These are phyloP conservation scores for Brassica balearica DNA, from an alignment of 441 rosid genomes.

Conservation along the genomic window DNA sequence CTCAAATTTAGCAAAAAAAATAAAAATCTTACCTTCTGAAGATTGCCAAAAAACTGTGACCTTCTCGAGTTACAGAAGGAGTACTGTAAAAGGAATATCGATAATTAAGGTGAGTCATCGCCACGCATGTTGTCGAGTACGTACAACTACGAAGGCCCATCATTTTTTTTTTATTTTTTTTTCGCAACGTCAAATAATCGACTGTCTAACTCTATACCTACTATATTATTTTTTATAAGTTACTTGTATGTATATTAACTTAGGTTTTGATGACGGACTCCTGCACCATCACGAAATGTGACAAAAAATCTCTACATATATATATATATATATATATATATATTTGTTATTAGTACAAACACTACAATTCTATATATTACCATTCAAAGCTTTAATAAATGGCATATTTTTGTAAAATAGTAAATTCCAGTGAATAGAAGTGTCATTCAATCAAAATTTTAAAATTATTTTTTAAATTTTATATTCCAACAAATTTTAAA, in stretches of 20 bases:
- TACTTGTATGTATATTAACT: neutral
- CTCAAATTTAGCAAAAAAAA: neutral
- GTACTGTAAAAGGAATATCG: constrained; percentile 20
- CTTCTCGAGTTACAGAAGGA: constrained; percentile 2
- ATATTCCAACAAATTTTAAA: too few species aligned
- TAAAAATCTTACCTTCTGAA: constrained; percentile 1
- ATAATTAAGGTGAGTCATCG: constrained; percentile 44
- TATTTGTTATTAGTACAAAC: too few species aligned
- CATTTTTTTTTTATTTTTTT: neutral
- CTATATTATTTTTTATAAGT: neutral
- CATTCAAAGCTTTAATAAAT: too few species aligned
- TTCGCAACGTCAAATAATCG: constrained; percentile 24
- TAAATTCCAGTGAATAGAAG: too few species aligned
- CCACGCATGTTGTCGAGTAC: constrained; percentile 47
- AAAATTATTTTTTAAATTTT: too few species aligned
- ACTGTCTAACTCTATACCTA: neutral
- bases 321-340: too few species aligned
- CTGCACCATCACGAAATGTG: too few species aligned
- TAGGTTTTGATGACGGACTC: too few species aligned
- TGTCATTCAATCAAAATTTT: too few species aligned
- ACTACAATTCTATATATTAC: too few species aligned
- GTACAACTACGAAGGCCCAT: constrained; percentile 43
- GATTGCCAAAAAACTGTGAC: neutral
- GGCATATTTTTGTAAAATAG: too few species aligned
- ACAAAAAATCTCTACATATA: too few species aligned